phyloP scores from a whole-genome alignment of 2,329 filamentous ascomycete genomes.

The Epichloe festucae region DNA sequence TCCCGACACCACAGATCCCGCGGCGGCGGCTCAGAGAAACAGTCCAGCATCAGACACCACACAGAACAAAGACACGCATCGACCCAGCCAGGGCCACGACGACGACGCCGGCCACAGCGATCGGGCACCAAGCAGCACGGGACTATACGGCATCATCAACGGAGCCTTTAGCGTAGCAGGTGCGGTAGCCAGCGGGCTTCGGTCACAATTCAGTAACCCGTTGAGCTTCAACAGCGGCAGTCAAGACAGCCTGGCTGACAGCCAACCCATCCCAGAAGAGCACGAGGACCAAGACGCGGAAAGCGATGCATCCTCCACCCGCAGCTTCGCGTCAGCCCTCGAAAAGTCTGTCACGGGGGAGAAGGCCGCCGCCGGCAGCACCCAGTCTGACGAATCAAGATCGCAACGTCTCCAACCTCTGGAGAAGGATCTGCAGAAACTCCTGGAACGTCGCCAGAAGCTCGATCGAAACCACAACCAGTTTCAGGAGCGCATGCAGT shows the following conservation, averaged over 20 bases:
- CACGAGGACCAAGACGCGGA: slow-evolving; percentile 16
- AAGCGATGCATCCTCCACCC: slow-evolving; percentile 33
- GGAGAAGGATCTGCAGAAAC: slow-evolving; percentile 53
- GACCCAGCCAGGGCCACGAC: slow-evolving; percentile 3
- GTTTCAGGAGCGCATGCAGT: slow-evolving; percentile 34
- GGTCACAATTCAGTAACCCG: slow-evolving; percentile 16
- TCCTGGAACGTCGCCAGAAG: slow-evolving; percentile 46
- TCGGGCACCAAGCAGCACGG: slow-evolving; percentile 26
- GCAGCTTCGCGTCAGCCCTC: slow-evolving; percentile 36
- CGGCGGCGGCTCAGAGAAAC: background rate
- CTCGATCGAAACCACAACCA: slow-evolving; percentile 50
- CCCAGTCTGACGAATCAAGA: slow-evolving; percentile 27
- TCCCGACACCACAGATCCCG: background rate
- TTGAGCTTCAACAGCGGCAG: slow-evolving; percentile 14
- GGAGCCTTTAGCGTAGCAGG: slow-evolving; percentile 38
- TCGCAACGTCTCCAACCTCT: slow-evolving; percentile 14
- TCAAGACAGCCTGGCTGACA: slow-evolving; percentile 14
- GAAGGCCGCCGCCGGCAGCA: slow-evolving; percentile 12
- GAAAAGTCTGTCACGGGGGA: slow-evolving; percentile 22
- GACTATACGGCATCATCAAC: slow-evolving; percentile 43
- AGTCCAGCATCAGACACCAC: background rate
- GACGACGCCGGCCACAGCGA: slow-evolving; percentile 14
- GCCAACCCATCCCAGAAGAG: slow-evolving; percentile 12
- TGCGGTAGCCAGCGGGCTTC: slow-evolving; percentile 26
- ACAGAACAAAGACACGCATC: background rate